Base-by-base conservation (phyloP, 129 eudicot species). In the Ambrosia artemisiifolia region DNA sequence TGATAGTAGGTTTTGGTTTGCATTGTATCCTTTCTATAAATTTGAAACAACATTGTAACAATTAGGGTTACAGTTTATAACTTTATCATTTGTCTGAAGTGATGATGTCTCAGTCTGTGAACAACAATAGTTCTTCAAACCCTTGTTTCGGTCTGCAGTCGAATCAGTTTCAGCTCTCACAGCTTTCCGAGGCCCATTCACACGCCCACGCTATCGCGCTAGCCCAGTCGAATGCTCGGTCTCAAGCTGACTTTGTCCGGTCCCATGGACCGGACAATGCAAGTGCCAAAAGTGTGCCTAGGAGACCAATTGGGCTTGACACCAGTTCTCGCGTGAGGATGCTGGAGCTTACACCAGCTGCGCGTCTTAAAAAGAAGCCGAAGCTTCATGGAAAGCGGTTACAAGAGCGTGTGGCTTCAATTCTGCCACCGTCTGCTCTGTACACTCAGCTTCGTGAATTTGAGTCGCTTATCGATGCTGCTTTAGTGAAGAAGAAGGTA, bases 381-480 rank as follows among this genome's bases (percentile, higher is more conserved):
- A 54, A 54, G 61, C 32, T 54, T 54, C 4, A 2, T 7, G 61
- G 32, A 18, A 54, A 54, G 32, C 61, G 17, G 61, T 54, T 54
- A 18, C 32, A 54, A 18, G 61, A 54, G 7, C n/a, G 61, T 0
- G 18, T 54, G 61, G 61, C 32, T 54, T 30, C 61, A 54, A 18
- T 54, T 16, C 32, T 54, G 32, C 61, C 61, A 0, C 61, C 18
- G 17, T 54, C 61, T 54, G 32, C 10, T 18, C 32, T 54, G 7
- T 54, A 54, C 33, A 18, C 61, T 17, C 61, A 54, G 61, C 32
- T 54, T 18, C 61, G 61, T 54, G 32, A 19, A 16, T 54, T 54
- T 20, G 61, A 54, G 61, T 54, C 61, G 32, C 61, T 30, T 54
- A 30, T 54, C 16, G 61, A 54, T 54, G 61, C 61, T 54, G 61